Conservation (phyloP, 306 rosid genomes). For the Oxytropis ochrocephala region DNA sequence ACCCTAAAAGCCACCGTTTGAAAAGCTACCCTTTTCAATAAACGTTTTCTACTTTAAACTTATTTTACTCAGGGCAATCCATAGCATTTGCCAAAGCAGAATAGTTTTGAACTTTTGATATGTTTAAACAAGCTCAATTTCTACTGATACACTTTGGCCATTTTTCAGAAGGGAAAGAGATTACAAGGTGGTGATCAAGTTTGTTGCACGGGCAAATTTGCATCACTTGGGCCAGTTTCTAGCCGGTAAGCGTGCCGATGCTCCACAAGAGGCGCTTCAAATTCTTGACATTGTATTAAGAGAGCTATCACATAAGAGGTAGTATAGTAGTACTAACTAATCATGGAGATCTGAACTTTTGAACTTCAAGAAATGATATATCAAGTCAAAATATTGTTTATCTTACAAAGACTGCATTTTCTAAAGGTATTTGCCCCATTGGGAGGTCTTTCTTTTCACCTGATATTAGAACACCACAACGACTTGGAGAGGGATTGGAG, state of each 20-base stretch:
- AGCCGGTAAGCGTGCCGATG: conserved; percentile 41
- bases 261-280: conserved; percentile 36
- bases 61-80: no score
- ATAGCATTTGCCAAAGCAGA: no score
- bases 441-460: conserved; percentile 42
- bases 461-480: conserved; percentile 35
- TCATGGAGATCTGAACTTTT: neutral
- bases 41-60: no score
- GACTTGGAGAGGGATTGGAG: no score
- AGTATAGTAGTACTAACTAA: neutral
- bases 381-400: neutral
- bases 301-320: conserved; percentile 43
- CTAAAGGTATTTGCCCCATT: neutral
- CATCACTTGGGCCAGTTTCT: conserved; percentile 92
- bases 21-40: no score
- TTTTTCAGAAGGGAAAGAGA: conserved; percentile 65
- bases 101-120: neutral
- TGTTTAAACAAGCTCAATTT: conserved; percentile 8
- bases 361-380: neutral
- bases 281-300: conserved; percentile 43
- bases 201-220: conserved; percentile 89
- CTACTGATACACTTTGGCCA: neutral
- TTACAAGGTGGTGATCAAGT: conserved; percentile 76
- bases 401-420: neutral
- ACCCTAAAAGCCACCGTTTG: no score